Percentiles rank a stretch among this genome's conserved stretches.
Conservation (phyloP, 2,329 filamentous ascomycete genomes). For the Talaromyces verruculosus region DNA sequence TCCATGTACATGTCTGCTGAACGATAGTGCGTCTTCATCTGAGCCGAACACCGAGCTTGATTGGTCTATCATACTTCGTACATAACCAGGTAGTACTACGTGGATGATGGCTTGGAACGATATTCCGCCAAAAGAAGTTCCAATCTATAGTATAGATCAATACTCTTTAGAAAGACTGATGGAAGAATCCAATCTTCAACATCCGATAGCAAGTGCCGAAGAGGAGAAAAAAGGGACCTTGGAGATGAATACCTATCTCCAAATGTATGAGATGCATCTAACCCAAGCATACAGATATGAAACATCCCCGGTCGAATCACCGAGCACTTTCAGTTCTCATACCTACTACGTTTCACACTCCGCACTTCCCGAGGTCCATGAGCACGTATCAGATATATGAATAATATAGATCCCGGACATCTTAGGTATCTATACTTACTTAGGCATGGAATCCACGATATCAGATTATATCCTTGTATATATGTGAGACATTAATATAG, state of each 20-base stretch:
- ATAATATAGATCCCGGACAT: neutral
- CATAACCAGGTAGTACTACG: neutral
- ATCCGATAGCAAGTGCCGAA: neutral
- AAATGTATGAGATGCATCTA: neutral
- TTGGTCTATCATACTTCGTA: neutral
- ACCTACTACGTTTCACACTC: neutral
- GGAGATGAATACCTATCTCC: neutral
- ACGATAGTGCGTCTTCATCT: neutral
- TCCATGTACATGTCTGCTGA: neutral
- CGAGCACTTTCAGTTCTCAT: neutral
- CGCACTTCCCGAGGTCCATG: neutral
- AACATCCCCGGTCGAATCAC: neutral
- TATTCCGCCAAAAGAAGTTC: neutral
- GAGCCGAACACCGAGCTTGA: neutral
- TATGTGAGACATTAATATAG: neutral
- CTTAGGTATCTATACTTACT: neutral
- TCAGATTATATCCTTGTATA: neutral
- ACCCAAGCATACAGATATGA: neutral
- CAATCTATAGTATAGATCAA: neutral
- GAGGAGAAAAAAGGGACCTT: neutral
- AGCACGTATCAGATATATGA: neutral
- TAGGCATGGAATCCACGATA: neutral
- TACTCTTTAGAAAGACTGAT: neutral
- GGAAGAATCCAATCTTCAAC: neutral
- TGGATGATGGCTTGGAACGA: neutral